Base-by-base conservation (phyloP, 2,329 filamentous ascomycete species). In the Whalleya microplaca region DNA sequence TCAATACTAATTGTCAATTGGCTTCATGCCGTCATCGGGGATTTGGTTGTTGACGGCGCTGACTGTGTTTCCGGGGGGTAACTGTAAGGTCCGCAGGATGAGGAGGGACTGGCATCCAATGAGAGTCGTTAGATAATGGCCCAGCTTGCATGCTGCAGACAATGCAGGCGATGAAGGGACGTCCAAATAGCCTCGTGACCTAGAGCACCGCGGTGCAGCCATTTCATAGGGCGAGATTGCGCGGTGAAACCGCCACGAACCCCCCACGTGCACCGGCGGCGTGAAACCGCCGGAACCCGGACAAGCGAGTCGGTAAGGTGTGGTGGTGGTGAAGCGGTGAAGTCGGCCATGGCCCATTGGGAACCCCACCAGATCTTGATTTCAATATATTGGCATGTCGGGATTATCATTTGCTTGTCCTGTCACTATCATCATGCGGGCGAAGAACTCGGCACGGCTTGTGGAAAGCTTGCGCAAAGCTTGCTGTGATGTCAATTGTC, bases 171-270 rank as follows among this genome's bases (percentile, higher is more conserved):
- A 51, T 56, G 57, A 54, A 59, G 57, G 51, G 61, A 69, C 63
- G 67, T 69, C 59, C 45, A 60, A 62, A 62, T 53, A 63, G 55
- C 61, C 67, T 65, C 66, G 67, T 69, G 65, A 68, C 65, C 56
- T 55, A 53, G 49, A 49, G 53, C 54, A 18, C 47, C 58, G 54
- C 23, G 41, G 58, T 55, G 56, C 54, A 50, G 51, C 47, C 53
- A 40, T 55, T 32, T 21, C 27, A 49, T 41, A 42, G 27, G 32
- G 46, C 19, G 37, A 48, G 41, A 12, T 43, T 47, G 45, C 18
- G 56, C 42, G 51, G 55, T 61, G 60, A 48, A 58, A 57, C 59
- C 57, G 54, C 45, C 41, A 23, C 21, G 3, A 55, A 52, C 63
- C 66, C n/a, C 64, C 67, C 67, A 68, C 67, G 66, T 69, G 67